Base-by-base conservation (phyloP, 768 basidiomycete genomes). In the Porphyrellus cyaneotinctus region DNA sequence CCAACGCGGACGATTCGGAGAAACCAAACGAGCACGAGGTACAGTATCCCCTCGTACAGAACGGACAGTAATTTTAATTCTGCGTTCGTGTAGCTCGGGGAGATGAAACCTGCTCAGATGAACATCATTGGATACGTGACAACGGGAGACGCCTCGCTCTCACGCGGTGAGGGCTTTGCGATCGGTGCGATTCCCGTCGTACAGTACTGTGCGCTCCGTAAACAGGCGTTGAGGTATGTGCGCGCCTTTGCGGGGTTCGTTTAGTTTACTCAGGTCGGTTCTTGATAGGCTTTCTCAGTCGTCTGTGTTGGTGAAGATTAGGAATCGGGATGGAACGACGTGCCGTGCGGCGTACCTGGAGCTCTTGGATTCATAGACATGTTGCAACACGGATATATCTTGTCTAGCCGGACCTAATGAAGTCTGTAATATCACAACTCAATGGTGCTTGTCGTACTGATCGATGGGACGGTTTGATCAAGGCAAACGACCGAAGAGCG, bases 81-180 rank as follows among this genome's bases (percentile, higher is more conserved):
- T 13, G 20, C 24, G 1, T 39, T 37, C 20, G 24, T 24, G 7
- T 30, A 86, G 84, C 62, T 83, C 4, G 76, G 75, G 13, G 72
- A 76, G 53, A 56, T 67, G 7, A 65, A 70, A 8, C 75, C 83
- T 6, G 60, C 72, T 2, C 63, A 74, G 43, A 65, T 72, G 4
- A 64, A 70, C 4, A 75, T 89, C 23, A 81, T 95, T 47, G 95
- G 95, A 1, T 90, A 88, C 61, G 77, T 93, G 18, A 91, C 92
- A 0, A 85, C 88, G 3, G 95, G 94, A 0, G 84, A 84, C 54
- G 87, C 80, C 64, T 95, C 94, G 2, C 76, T 97, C 9, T 77
- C 83, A 0, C 79, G 84, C 26, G 95, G 95, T 0, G 72, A 79
- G 53, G 93, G 91, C 0, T 82, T 82, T 60, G 94, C 82, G 3